These are phyloP conservation scores for Gaultheria prostrata DNA, from an alignment of 148 eudicot genomes.

Conservation along the genomic window DNA sequence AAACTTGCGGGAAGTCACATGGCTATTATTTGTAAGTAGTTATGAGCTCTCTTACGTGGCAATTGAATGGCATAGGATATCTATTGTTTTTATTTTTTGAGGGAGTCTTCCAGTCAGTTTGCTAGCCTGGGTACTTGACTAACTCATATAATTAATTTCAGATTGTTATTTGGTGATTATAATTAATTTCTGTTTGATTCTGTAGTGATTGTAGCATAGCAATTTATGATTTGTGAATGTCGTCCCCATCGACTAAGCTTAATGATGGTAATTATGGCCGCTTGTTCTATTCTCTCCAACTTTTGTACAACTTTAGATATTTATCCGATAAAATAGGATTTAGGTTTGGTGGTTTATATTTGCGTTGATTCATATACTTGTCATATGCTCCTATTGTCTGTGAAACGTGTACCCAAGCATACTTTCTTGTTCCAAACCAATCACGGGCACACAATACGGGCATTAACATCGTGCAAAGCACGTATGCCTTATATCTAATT, in stretches of 20 bases:
- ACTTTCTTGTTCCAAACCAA: background rate
- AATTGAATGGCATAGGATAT: background rate
- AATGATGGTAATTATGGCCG: constrained; percentile 59
- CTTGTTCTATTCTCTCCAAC: background rate
- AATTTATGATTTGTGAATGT: constrained; percentile 82
- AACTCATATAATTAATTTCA: background rate
- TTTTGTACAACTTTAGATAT: background rate
- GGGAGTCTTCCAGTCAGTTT: background rate
- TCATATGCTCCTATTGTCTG: background rate
- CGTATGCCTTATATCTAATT: too few relatives aligned
- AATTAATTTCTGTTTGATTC: background rate
- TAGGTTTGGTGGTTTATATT: background rate
- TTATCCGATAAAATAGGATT: background rate
- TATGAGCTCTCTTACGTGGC: background rate
- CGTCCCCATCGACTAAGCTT: constrained; percentile 76
- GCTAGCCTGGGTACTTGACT: background rate
- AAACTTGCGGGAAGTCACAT: background rate
- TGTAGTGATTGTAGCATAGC: constrained; percentile 88
- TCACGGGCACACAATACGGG: too few relatives aligned
- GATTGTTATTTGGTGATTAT: background rate
- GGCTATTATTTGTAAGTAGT: background rate
- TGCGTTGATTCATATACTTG: background rate
- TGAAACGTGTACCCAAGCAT: background rate
- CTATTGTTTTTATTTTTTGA: background rate
- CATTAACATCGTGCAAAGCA: too few relatives aligned